Conservation (phyloP, 768 basidiomycete species). For the Rhodotorula diobovata region DNA sequence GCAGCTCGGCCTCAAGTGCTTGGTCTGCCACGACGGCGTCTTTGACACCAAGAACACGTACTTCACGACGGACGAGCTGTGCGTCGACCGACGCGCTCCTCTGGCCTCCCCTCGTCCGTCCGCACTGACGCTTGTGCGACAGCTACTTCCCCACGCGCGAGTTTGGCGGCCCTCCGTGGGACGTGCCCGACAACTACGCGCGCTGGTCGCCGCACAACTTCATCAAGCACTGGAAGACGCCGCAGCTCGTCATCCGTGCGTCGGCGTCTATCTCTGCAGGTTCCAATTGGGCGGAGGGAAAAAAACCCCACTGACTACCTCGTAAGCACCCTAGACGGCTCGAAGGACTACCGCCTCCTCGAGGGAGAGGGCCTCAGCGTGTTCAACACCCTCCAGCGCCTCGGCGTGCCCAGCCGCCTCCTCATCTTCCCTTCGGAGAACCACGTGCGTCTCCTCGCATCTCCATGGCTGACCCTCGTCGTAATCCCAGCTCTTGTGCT, state of each 20-base stretch:
- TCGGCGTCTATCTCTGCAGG: background rate
- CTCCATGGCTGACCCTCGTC: background rate
- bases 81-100: constrained; percentile 14
- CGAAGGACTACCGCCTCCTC: constrained; percentile 39
- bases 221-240: constrained; percentile 41
- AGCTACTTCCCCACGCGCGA: constrained; percentile 45
- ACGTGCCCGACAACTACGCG: constrained; percentile 31
- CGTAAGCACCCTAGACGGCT: constrained; percentile 27
- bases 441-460: constrained; percentile 58
- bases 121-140: constrained; percentile 8
- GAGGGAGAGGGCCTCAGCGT: constrained; percentile 35
- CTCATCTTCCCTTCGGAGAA: constrained; percentile 88
- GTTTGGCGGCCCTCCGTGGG: constrained; percentile 42
- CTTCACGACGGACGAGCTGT: constrained; percentile 80
- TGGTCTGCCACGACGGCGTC: constrained; percentile 86
- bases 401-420: constrained; percentile 39
- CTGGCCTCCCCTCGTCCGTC: background rate
- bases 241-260: constrained; percentile 41
- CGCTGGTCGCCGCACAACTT: constrained; percentile 38
- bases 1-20: constrained; percentile 81
- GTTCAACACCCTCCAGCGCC: constrained; percentile 43
- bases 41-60: constrained; percentile 75
- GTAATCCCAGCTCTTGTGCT: background rate
- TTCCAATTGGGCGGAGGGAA: no score
- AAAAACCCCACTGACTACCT: rapidly evolving